Evolutionary conservation across 164 flowering plant species (phyloP), one percentile per base, ranked within the genome.

Genomic region (Sedum album): DNA sequence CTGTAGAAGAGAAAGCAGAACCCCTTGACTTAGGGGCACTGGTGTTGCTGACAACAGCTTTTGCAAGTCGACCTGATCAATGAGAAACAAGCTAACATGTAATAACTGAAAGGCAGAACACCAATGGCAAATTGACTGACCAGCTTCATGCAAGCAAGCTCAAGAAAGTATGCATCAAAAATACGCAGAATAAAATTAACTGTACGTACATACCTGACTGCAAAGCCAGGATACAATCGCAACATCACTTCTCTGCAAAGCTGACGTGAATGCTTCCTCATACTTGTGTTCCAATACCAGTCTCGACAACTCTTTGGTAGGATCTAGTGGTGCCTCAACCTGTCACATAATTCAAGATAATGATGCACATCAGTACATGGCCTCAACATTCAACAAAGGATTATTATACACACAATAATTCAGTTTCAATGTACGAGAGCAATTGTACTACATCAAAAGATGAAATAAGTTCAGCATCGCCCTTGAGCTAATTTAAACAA

Each of bases 21-120:
- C 97, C 65, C 98, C 96, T 82, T 93, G 98, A 77, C 86, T 91
- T 67, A 93, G 74, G 21, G 94, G 93, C 25, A 84, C 73, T 23
- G 98, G 95, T 57, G 72, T 73, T 73, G 72, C 68, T 6, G 89
- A 73, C 75, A 89, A 73, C 13, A 93, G 74, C 35, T 82, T 75
- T 67, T 73, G 83, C 41, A 93, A 72, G 79, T 91, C 93, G 71
- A 87, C 96, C 98, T 93, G 82, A 64, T 2, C 66, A 31, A 62
- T 6, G 17, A 4, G 2, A 62, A 62, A 31, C 23, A 31, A 6
- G 66, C n/a, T 4, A 62, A 51, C 25, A 51, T 51, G 21, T 35
- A 51, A 51, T 51, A 21, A 21, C 21, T n/a, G 21, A 11, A 51
- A 51, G 57, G 21, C 57, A 6, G 26, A 51, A 21, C 26, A 18